A percentile compares a stretch with the other conserved stretches of the same genome.
phyloP scores from a whole-genome alignment of 306 rosid species.

The Acmispon strigosus region DNA sequence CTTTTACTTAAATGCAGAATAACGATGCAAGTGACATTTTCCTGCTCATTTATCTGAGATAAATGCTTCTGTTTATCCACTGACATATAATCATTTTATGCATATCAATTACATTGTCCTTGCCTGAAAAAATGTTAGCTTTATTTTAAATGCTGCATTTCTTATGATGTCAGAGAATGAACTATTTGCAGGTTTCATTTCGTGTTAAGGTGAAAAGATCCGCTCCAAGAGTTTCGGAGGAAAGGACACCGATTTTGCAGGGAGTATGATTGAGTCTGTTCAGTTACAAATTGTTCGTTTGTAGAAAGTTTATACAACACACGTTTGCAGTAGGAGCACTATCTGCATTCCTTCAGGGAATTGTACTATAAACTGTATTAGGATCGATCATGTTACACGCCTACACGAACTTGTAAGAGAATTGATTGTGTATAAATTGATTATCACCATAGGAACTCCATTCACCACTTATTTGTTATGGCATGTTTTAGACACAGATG shows the following conservation, averaged over 20 bases:
- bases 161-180: slow-evolving; percentile 2
- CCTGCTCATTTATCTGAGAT: not conserved
- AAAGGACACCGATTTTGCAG: slow-evolving; percentile 30
- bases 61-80: not conserved
- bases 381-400: not conserved
- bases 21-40: not conserved
- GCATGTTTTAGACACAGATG: not conserved
- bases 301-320: slow-evolving; percentile 8
- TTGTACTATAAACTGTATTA: not conserved
- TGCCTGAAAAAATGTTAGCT: not conserved
- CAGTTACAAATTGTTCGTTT: not conserved
- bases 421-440: not conserved
- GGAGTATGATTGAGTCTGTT: slow-evolving; percentile 21
- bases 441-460: not conserved
- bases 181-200: slow-evolving; percentile 54
- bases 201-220: slow-evolving; percentile 62
- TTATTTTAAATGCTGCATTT: not conserved
- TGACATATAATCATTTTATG: too few species aligned
- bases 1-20: too few species aligned
- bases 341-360: not conserved
- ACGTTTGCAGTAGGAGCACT: not conserved
- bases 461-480: not conserved
- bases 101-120: not conserved
- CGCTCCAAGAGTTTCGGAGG: slow-evolving; percentile 23
- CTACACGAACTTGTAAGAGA: not conserved